phyloP scores from a whole-genome alignment of 1,284 basidiomycete species.

The Neotropicomus parvogracilis region DNA sequence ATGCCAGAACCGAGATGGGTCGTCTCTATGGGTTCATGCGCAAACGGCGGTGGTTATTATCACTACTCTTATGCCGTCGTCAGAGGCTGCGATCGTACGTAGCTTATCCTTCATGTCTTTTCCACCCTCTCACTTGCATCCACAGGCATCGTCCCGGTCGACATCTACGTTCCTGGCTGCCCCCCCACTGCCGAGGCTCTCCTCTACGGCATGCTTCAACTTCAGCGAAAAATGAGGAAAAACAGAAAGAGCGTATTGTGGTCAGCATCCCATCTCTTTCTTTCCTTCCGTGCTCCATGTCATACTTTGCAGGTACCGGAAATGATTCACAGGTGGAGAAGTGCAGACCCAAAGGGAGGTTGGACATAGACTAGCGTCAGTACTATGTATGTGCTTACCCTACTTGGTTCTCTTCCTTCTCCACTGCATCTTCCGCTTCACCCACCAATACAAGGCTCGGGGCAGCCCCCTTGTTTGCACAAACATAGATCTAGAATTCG shows the following conservation, averaged over 20 bases:
- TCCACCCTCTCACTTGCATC: background rate
- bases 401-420: slow-evolving; percentile 9
- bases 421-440: background rate
- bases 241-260: slow-evolving; percentile 88
- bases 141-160: slow-evolving; percentile 91
- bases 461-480: background rate
- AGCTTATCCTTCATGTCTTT: background rate
- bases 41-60: slow-evolving; percentile 98
- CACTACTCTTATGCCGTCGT: slow-evolving; percentile 99
- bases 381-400: slow-evolving; percentile 19
- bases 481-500: background rate
- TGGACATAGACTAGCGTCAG: slow-evolving; percentile 28
- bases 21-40: slow-evolving; percentile 99
- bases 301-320: slow-evolving; percentile 28
- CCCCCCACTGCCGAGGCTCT: slow-evolving; percentile 93
- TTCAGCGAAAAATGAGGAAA: slow-evolving; percentile 96
- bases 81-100: slow-evolving; percentile 94
- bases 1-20: slow-evolving; percentile 99
- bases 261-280: slow-evolving; percentile 44
- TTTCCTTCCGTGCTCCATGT: background rate
- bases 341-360: slow-evolving; percentile 7
- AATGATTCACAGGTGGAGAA: slow-evolving; percentile 14
- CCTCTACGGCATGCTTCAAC: slow-evolving; percentile 90
- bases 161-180: slow-evolving; percentile 96
- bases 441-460: background rate